Evolutionary conservation across 139 green algal species (phyloP).

Genomic region (Asterochloris sp.): DNA sequence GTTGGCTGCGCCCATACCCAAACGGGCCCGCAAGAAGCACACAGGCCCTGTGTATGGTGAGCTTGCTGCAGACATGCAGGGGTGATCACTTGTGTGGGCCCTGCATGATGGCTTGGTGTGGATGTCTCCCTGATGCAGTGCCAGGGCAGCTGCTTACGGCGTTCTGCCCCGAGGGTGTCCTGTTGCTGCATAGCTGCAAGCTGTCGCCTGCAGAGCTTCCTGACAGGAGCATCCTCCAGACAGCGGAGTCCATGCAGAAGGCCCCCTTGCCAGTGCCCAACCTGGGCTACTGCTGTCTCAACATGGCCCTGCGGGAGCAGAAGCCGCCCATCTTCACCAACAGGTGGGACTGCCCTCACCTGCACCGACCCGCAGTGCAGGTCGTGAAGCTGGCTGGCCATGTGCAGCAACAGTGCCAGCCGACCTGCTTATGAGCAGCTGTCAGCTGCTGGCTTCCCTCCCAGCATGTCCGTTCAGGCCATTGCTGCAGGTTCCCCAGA

Average conservation of each 20-base stretch:
- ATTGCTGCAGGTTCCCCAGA: not conserved
- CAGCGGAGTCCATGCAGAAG: not conserved
- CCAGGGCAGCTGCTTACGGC: not conserved
- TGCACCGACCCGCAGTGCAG: not conserved
- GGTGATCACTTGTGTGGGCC: too few species aligned
- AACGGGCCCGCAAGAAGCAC: too few species aligned
- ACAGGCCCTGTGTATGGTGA: too few species aligned
- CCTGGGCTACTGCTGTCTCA: constrained; percentile 70
- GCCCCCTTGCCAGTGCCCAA: constrained; percentile 42
- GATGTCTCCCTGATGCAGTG: not conserved
- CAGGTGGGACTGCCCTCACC: constrained; percentile 9
- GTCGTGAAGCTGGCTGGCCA: not conserved
- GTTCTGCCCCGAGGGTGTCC: not conserved
- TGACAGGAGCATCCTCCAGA: constrained; percentile 4
- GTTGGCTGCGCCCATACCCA: too few species aligned
- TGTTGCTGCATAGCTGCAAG: too few species aligned
- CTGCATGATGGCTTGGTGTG: too few species aligned
- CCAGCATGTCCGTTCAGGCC: not conserved
- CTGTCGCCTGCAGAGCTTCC: constrained; percentile 20
- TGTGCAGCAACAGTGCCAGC: not conserved
- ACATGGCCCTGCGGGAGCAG: constrained; percentile 40
- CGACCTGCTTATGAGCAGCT: not conserved
- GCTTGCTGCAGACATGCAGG: too few species aligned
- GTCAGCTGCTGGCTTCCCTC: not conserved
- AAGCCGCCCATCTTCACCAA: constrained; percentile 55